phyloP scores from a whole-genome alignment of 495 filamentous ascomycete species.

The Neurospora sp. region DNA sequence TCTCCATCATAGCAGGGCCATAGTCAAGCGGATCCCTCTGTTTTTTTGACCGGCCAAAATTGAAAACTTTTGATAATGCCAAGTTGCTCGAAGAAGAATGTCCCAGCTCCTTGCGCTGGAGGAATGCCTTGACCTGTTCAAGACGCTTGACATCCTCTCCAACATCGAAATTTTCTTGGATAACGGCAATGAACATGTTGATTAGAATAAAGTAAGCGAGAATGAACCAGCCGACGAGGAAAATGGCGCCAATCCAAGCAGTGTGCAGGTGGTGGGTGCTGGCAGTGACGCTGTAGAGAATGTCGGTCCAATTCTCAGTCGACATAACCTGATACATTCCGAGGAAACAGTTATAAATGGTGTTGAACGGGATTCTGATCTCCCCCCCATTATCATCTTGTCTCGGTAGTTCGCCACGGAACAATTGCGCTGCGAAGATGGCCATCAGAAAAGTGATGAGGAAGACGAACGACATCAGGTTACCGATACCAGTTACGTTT shows the following conservation, averaged over 20 bases:
- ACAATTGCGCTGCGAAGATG: slow-evolving; percentile 88
- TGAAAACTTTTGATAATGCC: slow-evolving; percentile 80
- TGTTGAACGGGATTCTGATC: slow-evolving; percentile 65
- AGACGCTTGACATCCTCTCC: slow-evolving; percentile 96
- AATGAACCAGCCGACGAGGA: slow-evolving; percentile 92
- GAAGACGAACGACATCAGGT: slow-evolving; percentile 93
- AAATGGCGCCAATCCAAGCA: slow-evolving; percentile 89
- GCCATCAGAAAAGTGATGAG: slow-evolving; percentile 87
- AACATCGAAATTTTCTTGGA: slow-evolving; percentile 99
- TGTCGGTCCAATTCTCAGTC: slow-evolving; percentile 88
- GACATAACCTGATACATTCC: slow-evolving; percentile 99
- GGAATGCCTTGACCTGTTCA: slow-evolving; percentile 87
- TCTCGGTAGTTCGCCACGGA: slow-evolving; percentile 70
- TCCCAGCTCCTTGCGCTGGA: slow-evolving; percentile 82
- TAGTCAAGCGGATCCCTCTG: slow-evolving; percentile 79
- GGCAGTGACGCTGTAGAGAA: slow-evolving; percentile 72
- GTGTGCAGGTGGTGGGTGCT: slow-evolving; percentile 52
- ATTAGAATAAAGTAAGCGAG: slow-evolving; percentile 90
- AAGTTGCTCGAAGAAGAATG: slow-evolving; percentile 50
- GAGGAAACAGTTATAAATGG: slow-evolving; percentile 90
- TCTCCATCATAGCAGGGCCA: slow-evolving; percentile 78
- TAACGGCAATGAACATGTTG: slow-evolving; percentile 99
- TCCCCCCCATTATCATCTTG: slow-evolving; percentile 43
- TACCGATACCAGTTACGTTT: slow-evolving; percentile 83
- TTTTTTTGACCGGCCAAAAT: slow-evolving; percentile 53